Percentiles rank a stretch among this genome's conserved stretches.
phyloP scores from a whole-genome alignment of 2,329 filamentous ascomycete genomes.

The Coccinonectria pachysandricola region DNA sequence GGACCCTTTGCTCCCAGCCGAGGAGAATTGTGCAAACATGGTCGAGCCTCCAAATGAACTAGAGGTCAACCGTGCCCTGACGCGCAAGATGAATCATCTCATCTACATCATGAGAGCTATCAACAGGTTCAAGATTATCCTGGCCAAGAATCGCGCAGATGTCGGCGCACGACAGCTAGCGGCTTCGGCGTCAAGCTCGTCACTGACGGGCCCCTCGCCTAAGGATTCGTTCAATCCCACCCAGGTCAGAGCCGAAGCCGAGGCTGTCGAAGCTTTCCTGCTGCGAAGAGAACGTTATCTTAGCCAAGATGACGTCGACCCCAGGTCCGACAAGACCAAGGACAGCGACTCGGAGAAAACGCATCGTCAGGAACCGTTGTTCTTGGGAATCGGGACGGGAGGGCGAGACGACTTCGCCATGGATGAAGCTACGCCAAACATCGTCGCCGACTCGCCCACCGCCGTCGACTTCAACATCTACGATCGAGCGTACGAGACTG shows the following conservation, averaged over 20 bases:
- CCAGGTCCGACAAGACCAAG: conserved; percentile 36
- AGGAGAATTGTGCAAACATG: conserved; percentile 76
- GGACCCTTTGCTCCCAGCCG: conserved; percentile 67
- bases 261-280: conserved; percentile 40
- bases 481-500: conserved; percentile 67
- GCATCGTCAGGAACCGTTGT: conserved; percentile 51
- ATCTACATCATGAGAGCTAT: conserved; percentile 88
- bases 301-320: conserved; percentile 12
- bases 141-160: conserved; percentile 27
- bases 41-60: conserved; percentile 79
- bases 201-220: conserved; percentile 4
- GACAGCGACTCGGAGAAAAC: conserved; percentile 48
- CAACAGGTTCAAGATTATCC: conserved; percentile 70
- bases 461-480: conserved; percentile 82
- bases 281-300: conserved; percentile 34
- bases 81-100: conserved; percentile 76
- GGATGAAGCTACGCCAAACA: conserved; percentile 29
- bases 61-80: conserved; percentile 85
- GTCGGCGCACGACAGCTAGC: no score
- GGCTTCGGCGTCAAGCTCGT: conserved; percentile 3
- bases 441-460: conserved; percentile 76
- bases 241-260: conserved; percentile 29
- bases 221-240: conserved; percentile 13
- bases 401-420: conserved; percentile 36
- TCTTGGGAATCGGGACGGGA: conserved; percentile 68